phyloP scores from a whole-genome alignment of 257 asterid species.

The Solanum okadae region DNA sequence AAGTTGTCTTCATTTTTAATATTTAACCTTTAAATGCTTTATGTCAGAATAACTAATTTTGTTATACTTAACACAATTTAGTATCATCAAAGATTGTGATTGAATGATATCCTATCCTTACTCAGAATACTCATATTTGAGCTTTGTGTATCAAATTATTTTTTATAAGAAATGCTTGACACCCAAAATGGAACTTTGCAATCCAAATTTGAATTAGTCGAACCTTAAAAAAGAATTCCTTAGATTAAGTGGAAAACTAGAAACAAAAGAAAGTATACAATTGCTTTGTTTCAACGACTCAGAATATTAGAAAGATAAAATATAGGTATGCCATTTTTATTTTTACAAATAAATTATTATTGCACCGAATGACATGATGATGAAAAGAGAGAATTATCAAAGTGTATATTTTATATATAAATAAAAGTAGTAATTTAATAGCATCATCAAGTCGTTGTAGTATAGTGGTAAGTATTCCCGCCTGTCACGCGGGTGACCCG shows the following conservation, averaged over 20 bases:
- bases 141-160: too few species aligned
- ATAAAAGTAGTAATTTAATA: fast-evolving
- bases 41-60: not conserved
- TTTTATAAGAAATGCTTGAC: not conserved
- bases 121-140: too few species aligned
- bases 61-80: not conserved
- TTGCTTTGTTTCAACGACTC: not conserved
- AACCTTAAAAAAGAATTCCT: too few species aligned
- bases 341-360: not conserved
- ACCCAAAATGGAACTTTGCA: not conserved
- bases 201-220: too few species aligned
- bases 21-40: not conserved
- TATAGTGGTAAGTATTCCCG: slow-evolving; percentile 96
- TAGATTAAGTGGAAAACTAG: too few species aligned
- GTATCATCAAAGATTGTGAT: not conserved
- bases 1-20: not conserved
- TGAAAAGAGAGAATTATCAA: not conserved
- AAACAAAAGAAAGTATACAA: not conserved
- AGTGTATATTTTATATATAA: too few species aligned
- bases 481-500: slow-evolving; percentile 99
- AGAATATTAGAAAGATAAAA: not conserved
- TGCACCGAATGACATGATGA: not conserved
- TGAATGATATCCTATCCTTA: not conserved
- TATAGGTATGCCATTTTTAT: not conserved
- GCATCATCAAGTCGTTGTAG: slow-evolving; percentile 40